Conservation (phyloP, 2,329 filamentous ascomycete species). For the Curvularia verruculosa region DNA sequence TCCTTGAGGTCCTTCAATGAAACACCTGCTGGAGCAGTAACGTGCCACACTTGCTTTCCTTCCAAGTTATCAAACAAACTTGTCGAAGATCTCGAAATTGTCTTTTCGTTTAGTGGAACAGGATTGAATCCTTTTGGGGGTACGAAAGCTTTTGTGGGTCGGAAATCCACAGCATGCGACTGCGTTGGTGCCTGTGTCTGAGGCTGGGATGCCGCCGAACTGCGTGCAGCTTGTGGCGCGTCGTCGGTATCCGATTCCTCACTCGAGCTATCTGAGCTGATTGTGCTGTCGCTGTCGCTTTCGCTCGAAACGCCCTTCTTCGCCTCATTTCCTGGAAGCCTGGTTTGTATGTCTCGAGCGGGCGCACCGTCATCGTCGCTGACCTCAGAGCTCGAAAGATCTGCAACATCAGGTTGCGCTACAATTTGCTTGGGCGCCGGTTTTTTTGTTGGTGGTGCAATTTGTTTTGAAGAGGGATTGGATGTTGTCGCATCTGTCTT, state of each 20-base stretch:
- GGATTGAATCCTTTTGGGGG: constrained; percentile 56
- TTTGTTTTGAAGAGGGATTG: constrained; percentile 21
- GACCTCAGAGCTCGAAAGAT: constrained; percentile 35
- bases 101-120: constrained; percentile 55
- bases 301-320: constrained; percentile 20
- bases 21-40: constrained; percentile 72
- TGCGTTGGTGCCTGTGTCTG: constrained; percentile 21
- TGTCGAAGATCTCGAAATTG: constrained; percentile 35
- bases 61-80: constrained; percentile 65
- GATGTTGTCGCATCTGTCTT: constrained; percentile 14
- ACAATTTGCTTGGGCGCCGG: constrained; percentile 30
- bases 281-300: constrained; percentile 26
- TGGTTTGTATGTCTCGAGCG: constrained; percentile 24
- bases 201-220: constrained; percentile 17
- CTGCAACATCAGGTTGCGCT: constrained; percentile 29
- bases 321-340: constrained; percentile 21
- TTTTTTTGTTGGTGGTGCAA: constrained; percentile 21
- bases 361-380: constrained; percentile 31
- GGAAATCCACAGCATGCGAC: constrained; percentile 40
- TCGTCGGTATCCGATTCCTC: constrained; percentile 48
- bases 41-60: constrained; percentile 81
- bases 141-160: constrained; percentile 45
- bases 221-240: constrained; percentile 24
- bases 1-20: constrained; percentile 71
- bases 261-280: constrained; percentile 41